phyloP scores from a whole-genome alignment of 345 rosid species.

The Salix exigua region DNA sequence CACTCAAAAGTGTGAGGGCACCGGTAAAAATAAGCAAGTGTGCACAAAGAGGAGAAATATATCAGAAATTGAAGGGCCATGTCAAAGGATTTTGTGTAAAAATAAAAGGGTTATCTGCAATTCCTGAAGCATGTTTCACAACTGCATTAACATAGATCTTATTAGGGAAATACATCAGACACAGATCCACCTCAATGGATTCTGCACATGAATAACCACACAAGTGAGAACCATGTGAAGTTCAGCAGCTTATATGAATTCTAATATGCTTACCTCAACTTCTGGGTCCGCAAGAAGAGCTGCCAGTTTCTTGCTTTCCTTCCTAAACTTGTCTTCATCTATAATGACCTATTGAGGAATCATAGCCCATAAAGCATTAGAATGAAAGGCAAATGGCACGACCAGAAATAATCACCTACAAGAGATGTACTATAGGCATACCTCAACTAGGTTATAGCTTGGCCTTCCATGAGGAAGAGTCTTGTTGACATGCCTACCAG shows the following conservation, averaged over 20 bases:
- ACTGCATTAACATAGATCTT: background rate
- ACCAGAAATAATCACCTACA: slow-evolving; percentile 6
- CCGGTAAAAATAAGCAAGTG: background rate
- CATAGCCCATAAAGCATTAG: slow-evolving; percentile 10
- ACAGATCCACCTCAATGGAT: background rate
- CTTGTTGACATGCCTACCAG: slow-evolving; percentile 79
- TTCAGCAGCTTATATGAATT: background rate
- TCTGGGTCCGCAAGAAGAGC: slow-evolving; percentile 95
- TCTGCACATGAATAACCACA: background rate
- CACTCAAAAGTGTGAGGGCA: background rate
- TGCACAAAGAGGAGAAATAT: background rate
- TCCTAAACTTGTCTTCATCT: slow-evolving; percentile 67
- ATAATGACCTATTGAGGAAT: slow-evolving; percentile 42
- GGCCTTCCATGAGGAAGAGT: slow-evolving; percentile 82
- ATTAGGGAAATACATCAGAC: background rate
- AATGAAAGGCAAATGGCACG: slow-evolving; percentile 7
- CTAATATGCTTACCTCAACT: slow-evolving; percentile 61
- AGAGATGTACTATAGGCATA: slow-evolving; percentile 22
- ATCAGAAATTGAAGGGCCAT: background rate
- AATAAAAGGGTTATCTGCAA: background rate
- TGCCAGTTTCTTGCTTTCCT: slow-evolving; percentile 66
- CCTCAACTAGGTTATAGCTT: slow-evolving; percentile 76
- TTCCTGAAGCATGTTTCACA: background rate
- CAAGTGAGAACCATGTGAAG: background rate
- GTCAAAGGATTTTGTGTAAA: background rate